These are phyloP conservation scores for Chlorella sp. DNA, from an alignment of 139 green algal genomes.

Conservation along the genomic window DNA sequence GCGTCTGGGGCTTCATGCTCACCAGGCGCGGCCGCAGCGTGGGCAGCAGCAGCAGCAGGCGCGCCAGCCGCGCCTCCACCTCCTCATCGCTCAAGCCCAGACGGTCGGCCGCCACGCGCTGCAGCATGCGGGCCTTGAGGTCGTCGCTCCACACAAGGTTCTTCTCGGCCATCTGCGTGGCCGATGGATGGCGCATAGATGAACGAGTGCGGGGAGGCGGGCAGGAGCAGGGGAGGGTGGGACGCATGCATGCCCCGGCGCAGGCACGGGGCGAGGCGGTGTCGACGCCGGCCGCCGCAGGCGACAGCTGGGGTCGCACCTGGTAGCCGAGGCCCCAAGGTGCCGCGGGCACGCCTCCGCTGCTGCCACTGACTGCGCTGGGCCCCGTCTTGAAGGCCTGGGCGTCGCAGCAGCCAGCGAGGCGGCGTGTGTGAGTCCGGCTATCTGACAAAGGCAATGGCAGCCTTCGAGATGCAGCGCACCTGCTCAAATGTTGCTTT, in stretches of 20 bases:
- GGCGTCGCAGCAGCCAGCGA: too few species aligned
- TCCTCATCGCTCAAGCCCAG: constrained; percentile 61
- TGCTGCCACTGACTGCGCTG: not conserved
- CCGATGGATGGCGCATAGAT: too few species aligned
- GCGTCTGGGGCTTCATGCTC: constrained; percentile 47
- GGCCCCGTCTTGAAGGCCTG: constrained; percentile 39
- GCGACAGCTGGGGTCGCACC: too few species aligned
- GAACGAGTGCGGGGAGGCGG: too few species aligned
- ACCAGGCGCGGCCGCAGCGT: constrained; percentile 38
- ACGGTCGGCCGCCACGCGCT: constrained; percentile 58
- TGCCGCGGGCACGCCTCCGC: constrained; percentile 9
- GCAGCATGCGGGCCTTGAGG: constrained; percentile 61
- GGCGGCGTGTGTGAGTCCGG: too few species aligned
- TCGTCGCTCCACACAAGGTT: constrained; percentile 74
- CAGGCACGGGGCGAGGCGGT: too few species aligned
- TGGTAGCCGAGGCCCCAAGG: constrained; percentile 65
- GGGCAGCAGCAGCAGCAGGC: constrained; percentile 59
- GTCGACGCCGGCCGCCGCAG: too few species aligned
- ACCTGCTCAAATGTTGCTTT: constrained; percentile 71
- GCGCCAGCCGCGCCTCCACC: constrained; percentile 55
- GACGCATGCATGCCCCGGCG: too few species aligned
- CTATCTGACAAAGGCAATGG: too few species aligned
- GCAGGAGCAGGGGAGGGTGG: too few species aligned
- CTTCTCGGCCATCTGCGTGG: constrained; percentile 68
- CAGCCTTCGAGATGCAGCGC: too few species aligned